Percentiles rank a stretch among this genome's conserved stretches.
Evolutionary conservation across 768 basidiomycete genomes (phyloP).

Genomic region (Mycena kentingensis): DNA sequence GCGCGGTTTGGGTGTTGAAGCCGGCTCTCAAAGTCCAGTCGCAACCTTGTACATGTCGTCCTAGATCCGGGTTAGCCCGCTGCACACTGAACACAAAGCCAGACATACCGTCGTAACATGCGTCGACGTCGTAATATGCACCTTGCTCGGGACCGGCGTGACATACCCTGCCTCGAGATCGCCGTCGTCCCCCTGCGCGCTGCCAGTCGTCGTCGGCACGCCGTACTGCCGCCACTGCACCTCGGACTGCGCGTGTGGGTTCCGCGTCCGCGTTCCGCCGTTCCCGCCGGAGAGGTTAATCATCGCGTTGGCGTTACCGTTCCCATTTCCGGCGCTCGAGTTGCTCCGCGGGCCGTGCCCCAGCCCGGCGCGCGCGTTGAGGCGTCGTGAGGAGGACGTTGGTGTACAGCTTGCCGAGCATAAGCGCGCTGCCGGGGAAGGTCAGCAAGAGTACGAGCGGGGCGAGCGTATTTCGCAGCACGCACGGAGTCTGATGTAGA

Average conservation of each 20-base stretch:
- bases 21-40: no score
- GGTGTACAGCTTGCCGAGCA: slow-evolving; percentile 3
- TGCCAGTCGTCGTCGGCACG: not conserved
- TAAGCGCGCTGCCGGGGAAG: not conserved
- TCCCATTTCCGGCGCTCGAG: not conserved
- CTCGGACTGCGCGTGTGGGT: not conserved
- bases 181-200: no score
- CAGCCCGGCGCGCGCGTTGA: slow-evolving; percentile 1
- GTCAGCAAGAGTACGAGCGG: no score
- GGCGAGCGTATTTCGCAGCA: no score
- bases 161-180: not conserved
- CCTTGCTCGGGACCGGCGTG: not conserved
- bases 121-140: slow-evolving; percentile 1
- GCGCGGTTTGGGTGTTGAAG: no score
- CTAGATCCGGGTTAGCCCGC: no score
- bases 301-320: not conserved
- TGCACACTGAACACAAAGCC: no score
- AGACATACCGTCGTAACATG: no score
- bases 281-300: no score
- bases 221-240: not conserved
- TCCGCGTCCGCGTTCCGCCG: not conserved
- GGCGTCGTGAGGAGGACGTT: slow-evolving; percentile 1
- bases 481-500: slow-evolving; percentile 2
- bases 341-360: not conserved
- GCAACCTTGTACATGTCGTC: no score